phyloP scores from a whole-genome alignment of 2,329 filamentous ascomycete species.

The Furcasterigmium furcatum region DNA sequence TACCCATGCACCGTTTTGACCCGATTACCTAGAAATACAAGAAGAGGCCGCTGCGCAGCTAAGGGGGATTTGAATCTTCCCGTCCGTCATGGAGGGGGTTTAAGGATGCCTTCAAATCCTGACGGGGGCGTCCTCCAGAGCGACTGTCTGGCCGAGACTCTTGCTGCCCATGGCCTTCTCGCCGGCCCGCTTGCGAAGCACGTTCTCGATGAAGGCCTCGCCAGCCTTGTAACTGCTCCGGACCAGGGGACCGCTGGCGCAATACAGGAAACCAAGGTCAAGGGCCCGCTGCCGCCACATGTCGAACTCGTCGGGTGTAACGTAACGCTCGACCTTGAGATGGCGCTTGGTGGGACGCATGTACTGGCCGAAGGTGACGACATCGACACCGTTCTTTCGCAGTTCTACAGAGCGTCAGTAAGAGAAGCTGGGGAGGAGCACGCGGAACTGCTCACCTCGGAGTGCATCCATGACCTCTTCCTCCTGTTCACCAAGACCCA shows the following conservation, averaged over 20 bases:
- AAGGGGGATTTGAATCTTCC: too few species aligned
- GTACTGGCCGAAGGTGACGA: conserved; percentile 99
- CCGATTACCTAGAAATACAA: too few species aligned
- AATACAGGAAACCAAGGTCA: conserved; percentile 96
- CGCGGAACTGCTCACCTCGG: conserved; percentile 44
- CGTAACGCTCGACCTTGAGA: conserved; percentile 94
- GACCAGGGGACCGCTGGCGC: conserved; percentile 88
- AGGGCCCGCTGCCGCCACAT: conserved; percentile 85
- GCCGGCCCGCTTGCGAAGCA: conserved; percentile 75
- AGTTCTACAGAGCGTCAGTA: conserved; percentile 35
- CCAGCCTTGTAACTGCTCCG: conserved; percentile 97
- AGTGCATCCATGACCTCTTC: conserved; percentile 79
- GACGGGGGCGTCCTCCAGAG: conserved; percentile 24
- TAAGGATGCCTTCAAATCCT: not conserved
- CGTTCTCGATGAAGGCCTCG: conserved; percentile 98
- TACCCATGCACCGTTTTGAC: too few species aligned
- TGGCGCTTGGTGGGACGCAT: conserved; percentile 98
- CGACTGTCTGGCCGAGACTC: conserved; percentile 34
- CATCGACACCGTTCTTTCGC: conserved; percentile 77
- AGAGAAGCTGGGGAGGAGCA: not conserved
- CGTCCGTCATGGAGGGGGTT: too few species aligned
- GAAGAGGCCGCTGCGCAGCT: too few species aligned
- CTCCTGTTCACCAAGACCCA: conserved; percentile 90
- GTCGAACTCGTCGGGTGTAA: conserved; percentile 89
- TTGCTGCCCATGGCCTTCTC: conserved; percentile 30